phyloP scores from a whole-genome alignment of 345 rosid species.

The Garcia nutans region DNA sequence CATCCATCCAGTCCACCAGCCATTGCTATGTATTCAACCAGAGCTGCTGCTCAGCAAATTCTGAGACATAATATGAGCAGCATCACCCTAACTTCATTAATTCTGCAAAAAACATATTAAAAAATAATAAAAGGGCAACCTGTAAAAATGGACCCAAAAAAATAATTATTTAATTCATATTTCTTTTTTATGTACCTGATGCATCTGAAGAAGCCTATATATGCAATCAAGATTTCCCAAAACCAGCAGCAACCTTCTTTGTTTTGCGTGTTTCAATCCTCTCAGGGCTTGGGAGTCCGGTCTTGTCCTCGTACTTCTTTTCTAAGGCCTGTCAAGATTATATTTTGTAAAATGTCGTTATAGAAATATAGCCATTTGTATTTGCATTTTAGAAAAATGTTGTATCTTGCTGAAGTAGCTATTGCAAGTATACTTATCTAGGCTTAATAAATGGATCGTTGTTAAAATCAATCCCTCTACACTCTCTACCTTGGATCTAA shows the following conservation, averaged over 20 bases:
- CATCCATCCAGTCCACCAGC: slow-evolving; percentile 1
- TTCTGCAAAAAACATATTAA: not conserved
- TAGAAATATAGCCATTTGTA: not conserved
- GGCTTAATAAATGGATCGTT: not conserved
- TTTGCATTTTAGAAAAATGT: not conserved
- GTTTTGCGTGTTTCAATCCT: slow-evolving; percentile 50
- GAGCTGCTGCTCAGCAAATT: slow-evolving; percentile 4
- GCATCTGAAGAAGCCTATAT: slow-evolving; percentile 20
- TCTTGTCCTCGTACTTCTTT: slow-evolving; percentile 71
- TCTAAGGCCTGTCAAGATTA: slow-evolving; percentile 59
- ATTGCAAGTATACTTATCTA: not conserved
- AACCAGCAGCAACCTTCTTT: slow-evolving; percentile 69
- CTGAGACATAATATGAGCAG: not conserved
- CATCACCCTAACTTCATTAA: not conserved
- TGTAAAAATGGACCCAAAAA: not conserved
- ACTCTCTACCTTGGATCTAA: not conserved
- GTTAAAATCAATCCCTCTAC: not conserved
- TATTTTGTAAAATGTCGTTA: not conserved
- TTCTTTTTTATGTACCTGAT: not conserved
- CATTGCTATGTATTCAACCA: not conserved
- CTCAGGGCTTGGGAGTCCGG: slow-evolving; percentile 83
- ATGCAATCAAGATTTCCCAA: slow-evolving; percentile 60
- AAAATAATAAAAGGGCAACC: not conserved
- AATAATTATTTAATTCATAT: not conserved
- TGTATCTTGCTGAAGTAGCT: not conserved